phyloP scores from a whole-genome alignment of 169 alveolate species.

The Plasmodium vivax region DNA sequence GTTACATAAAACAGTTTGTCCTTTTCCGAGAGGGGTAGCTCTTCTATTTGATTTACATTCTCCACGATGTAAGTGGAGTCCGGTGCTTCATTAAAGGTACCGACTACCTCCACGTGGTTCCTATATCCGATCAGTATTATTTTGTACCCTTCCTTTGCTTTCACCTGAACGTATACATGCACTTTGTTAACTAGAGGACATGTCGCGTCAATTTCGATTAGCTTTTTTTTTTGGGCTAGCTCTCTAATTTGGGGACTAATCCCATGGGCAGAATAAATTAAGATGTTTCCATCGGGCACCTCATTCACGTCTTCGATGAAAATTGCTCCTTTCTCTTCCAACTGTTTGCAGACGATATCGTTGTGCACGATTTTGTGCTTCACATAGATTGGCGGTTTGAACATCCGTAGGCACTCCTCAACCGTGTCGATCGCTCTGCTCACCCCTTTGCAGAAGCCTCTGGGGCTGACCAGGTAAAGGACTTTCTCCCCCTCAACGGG shows the following conservation, averaged over 20 bases:
- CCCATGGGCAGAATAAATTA: slow-evolving; percentile 90
- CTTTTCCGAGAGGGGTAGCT: slow-evolving; percentile 69
- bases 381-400: slow-evolving; percentile 87
- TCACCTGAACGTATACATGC: slow-evolving; percentile 87
- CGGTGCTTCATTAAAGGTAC: slow-evolving; percentile 89
- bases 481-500: slow-evolving; percentile 33
- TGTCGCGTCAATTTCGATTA: slow-evolving; percentile 87
- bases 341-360: slow-evolving; percentile 85
- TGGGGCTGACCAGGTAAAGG: slow-evolving; percentile 80
- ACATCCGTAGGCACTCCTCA: slow-evolving; percentile 84
- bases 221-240: slow-evolving; percentile 78
- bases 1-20: slow-evolving; percentile 85
- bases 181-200: slow-evolving; percentile 90
- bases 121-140: slow-evolving; percentile 88
- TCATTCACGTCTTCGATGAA: slow-evolving; percentile 85
- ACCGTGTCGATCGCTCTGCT: slow-evolving; percentile 87
- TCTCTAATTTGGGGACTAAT: slow-evolving; percentile 85
- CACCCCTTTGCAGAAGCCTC: slow-evolving; percentile 91
- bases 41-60: slow-evolving; percentile 81
- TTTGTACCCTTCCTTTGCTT: slow-evolving; percentile 87
- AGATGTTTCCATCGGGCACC: slow-evolving; percentile 82
- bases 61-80: slow-evolving; percentile 84
- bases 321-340: slow-evolving; percentile 86
- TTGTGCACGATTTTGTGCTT: slow-evolving; percentile 90
- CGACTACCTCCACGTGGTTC: slow-evolving; percentile 87